Evolutionary conservation across 2,329 filamentous ascomycete species (phyloP).

Genomic region (Epichloe brachyelytri): DNA sequence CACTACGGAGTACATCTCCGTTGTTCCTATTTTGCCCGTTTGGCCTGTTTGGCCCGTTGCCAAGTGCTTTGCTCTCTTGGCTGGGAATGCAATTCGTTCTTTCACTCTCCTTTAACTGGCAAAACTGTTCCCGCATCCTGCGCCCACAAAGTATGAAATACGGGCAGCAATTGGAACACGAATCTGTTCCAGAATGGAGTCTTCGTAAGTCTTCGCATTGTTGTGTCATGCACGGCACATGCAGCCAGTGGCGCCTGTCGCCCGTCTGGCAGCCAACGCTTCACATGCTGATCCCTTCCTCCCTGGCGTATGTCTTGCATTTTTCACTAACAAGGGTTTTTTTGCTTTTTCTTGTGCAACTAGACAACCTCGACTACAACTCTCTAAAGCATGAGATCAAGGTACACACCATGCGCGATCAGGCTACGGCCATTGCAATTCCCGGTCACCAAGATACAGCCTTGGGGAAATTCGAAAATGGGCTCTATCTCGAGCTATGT

Average conservation of each 20-base stretch:
- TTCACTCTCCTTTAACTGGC: background rate
- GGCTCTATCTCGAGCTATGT: constrained; percentile 58
- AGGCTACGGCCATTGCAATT: constrained; percentile 58
- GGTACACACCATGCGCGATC: constrained; percentile 58
- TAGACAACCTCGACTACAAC: constrained; percentile 83
- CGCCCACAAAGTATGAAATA: constrained; percentile 23
- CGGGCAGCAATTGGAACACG: constrained; percentile 48
- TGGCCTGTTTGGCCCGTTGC: no score
- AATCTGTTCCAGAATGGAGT: constrained; percentile 73
- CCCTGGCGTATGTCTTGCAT: background rate
- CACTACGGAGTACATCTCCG: no score
- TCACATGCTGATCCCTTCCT: background rate
- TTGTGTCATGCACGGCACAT: background rate
- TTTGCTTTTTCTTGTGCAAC: background rate
- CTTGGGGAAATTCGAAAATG: constrained; percentile 52
- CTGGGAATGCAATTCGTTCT: background rate
- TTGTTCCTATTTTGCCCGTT: fast-evolving
- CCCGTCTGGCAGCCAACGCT: background rate
- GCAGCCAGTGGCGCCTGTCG: background rate
- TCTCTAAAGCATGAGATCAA: constrained; percentile 78
- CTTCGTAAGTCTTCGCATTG: constrained; percentile 40
- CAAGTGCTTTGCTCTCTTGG: background rate
- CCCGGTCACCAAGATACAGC: constrained; percentile 53
- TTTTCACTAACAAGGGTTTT: background rate
- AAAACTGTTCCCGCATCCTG: background rate